phyloP scores from a whole-genome alignment of 2,329 filamentous ascomycete species.

The Diplodia sapinea region DNA sequence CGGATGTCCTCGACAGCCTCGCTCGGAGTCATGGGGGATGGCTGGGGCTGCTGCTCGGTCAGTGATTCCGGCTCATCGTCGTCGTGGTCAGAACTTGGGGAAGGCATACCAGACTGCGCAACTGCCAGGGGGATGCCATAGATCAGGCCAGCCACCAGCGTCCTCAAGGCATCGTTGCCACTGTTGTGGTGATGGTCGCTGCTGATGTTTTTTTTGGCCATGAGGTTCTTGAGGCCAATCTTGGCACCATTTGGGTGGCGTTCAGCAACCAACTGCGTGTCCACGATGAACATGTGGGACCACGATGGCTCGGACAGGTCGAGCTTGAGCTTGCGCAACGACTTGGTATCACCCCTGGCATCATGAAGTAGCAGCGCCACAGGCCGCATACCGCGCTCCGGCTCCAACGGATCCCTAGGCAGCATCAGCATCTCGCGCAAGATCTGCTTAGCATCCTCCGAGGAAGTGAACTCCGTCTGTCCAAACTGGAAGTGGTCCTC shows the following conservation, averaged over 20 bases:
- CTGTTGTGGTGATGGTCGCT: not conserved
- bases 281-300: not conserved
- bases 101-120: too few species aligned
- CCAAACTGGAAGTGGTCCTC: not conserved
- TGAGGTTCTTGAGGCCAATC: not conserved
- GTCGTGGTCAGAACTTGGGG: too few species aligned
- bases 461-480: not conserved
- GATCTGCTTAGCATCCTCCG: not conserved
- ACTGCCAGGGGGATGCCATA: not conserved
- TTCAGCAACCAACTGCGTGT: not conserved
- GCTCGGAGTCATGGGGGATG: not conserved
- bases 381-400: not conserved
- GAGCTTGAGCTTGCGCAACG: not conserved
- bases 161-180: not conserved
- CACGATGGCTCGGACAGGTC: not conserved
- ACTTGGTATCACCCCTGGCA: not conserved
- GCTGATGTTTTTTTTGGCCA: not conserved
- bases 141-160: not conserved
- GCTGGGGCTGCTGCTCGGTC: not conserved
- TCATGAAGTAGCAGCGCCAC: not conserved
- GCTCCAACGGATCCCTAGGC: not conserved
- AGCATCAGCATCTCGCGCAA: not conserved
- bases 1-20: not conserved
- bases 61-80: not conserved
- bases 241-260: accelerated